Percentiles rank a stretch among this genome's conserved stretches.
Conservation (phyloP, 2,329 filamentous ascomycete species). For the Aspergillus luchuensis region DNA sequence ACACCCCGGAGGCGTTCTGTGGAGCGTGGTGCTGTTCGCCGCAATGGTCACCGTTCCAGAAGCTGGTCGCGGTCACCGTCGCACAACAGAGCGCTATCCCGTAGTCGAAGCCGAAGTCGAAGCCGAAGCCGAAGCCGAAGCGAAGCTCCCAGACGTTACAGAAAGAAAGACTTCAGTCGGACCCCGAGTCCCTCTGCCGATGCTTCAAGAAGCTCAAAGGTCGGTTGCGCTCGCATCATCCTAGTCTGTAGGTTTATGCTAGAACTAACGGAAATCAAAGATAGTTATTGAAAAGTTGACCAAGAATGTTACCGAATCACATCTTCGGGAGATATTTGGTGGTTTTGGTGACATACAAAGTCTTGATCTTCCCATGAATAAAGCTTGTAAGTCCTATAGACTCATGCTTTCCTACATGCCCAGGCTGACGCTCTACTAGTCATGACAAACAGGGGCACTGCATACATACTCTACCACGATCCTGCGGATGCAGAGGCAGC, state of each 20-base stretch:
- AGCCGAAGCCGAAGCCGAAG: conserved; percentile 34
- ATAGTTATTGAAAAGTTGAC: conserved; percentile 95
- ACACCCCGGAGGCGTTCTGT: conserved; percentile 31
- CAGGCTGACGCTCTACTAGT: conserved; percentile 52
- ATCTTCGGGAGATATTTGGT: conserved; percentile 89
- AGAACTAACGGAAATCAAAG: conserved; percentile 48
- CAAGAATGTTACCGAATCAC: conserved; percentile 87
- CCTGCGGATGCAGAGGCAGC: conserved; percentile 81
- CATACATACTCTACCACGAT: conserved; percentile 82
- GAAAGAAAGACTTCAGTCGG: conserved; percentile 36
- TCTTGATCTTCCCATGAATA: conserved; percentile 86
- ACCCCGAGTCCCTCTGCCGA: conserved; percentile 29
- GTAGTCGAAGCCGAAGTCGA: conserved; percentile 35
- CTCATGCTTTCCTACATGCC: neutral
- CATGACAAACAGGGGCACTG: conserved; percentile 87
- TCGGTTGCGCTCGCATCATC: conserved; percentile 14
- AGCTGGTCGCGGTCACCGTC: conserved; percentile 34
- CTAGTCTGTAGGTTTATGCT: neutral
- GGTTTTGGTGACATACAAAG: conserved; percentile 83
- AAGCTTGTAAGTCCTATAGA: conserved; percentile 64
- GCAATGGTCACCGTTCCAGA: conserved; percentile 31
- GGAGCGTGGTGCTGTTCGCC: conserved; percentile 24
- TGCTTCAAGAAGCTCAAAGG: conserved; percentile 41
- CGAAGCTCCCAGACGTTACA: conserved; percentile 33
- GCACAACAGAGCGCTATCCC: conserved; percentile 31